A percentile compares a stretch with the other conserved stretches of the same genome.
These are phyloP conservation scores for Tricholoma furcatifolium DNA, from an alignment of 768 basidiomycete genomes.

Conservation along the genomic window DNA sequence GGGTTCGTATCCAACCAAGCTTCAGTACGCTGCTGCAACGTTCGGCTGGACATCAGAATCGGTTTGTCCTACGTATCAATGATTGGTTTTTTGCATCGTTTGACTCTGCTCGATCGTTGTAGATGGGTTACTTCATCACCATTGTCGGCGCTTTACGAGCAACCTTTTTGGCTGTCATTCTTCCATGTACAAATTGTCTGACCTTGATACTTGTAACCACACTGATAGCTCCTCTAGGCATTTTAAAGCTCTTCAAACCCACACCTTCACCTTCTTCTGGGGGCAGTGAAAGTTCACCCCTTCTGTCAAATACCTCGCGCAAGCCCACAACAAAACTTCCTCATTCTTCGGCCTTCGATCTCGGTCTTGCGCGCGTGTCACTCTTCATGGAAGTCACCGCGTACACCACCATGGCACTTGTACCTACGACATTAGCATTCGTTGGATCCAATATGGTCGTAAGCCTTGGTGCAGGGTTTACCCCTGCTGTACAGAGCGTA, in stretches of 20 bases:
- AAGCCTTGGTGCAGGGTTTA: constrained; percentile 62
- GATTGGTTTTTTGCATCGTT: not conserved
- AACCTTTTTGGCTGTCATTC: constrained; percentile 48
- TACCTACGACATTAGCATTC: constrained; percentile 48
- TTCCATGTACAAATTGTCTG: constrained; percentile 50
- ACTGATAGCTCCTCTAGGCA: constrained; percentile 31
- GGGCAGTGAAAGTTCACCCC: constrained; percentile 26
- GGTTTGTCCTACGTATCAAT: constrained; percentile 33
- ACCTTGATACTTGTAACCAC: not conserved
- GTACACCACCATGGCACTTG: constrained; percentile 49
- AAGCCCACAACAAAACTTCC: constrained; percentile 24
- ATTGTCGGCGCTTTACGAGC: constrained; percentile 53
- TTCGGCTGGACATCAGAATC: constrained; percentile 70
- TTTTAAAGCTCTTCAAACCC: constrained; percentile 54
- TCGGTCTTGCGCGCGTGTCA: constrained; percentile 64
- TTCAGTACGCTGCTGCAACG: constrained; percentile 61
- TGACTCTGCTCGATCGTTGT: constrained; percentile 1
- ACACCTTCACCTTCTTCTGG: constrained; percentile 24
- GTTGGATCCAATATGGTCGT: constrained; percentile 46
- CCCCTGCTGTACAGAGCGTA: constrained; percentile 68
- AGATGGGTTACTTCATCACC: constrained; percentile 79
- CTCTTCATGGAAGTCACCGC: constrained; percentile 52
- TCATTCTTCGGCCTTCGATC: constrained; percentile 60
- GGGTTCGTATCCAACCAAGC: constrained; percentile 57
- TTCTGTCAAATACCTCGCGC: constrained; percentile 20